Base-by-base conservation (phyloP, 495 filamentous ascomycete species). In the Penicillium samsonianum region DNA sequence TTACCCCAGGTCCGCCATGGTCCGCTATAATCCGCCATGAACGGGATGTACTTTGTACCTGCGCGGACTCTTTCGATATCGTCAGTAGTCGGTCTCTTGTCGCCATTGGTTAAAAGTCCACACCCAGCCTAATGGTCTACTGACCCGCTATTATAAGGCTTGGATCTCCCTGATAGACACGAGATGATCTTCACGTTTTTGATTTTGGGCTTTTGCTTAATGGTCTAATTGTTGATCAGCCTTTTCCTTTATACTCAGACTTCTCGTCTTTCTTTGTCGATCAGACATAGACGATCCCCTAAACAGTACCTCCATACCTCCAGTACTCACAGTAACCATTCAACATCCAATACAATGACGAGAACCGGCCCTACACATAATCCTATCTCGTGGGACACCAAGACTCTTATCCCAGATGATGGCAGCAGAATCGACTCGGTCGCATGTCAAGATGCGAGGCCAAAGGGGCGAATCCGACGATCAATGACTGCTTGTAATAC, bases 401-500 rank as follows among this genome's bases (percentile, higher is more conserved):
- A 71, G 38, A 62, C 61, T 42, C 54, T 71, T 50, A 57, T 55
- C 8, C 55, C 62, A 6, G 69, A 72, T 20, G 69, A 71, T 59
- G 64, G 62, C 55, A 55, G 63, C 40, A 57, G 67, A 65, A 53
- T 67, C 22, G 60, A 61, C 31, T 58, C 67, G 55, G 61, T 62
- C 66, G 47, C 53, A 20, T 62, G 61, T 47, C 64, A 69, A 14
- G 71, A 73, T 50, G 23, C 54, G 19, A 65, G 72, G n/a, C 70
- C 72, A 4, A 65, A 71, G 51, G 70, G 69, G 10, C 70, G 73
- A 12, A 74, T 76, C 38, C 70, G 72, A 40, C 72, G 73, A n/a
- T 74, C 73, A 9, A 74, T 74, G 72, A 76, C 72, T 14, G 73
- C 73, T 11, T 76, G 73, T 61, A 67, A 76, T 62, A 76, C 73